phyloP scores from a whole-genome alignment of 257 asterid genomes.

The Rubia yunnanensis region DNA sequence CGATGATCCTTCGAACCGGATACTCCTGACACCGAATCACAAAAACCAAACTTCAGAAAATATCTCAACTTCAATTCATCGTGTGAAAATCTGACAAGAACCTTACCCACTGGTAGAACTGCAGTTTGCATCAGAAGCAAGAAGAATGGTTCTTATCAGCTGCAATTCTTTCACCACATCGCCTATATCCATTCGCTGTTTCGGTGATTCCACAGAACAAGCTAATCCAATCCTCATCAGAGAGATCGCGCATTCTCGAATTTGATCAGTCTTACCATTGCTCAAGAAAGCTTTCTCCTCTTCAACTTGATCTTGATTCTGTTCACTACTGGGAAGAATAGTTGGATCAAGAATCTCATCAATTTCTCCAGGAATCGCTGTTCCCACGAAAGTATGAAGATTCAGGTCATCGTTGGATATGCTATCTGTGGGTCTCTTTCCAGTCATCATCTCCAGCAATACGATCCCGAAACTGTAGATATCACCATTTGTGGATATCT shows the following conservation, averaged over 20 bases:
- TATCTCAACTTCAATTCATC: neutral
- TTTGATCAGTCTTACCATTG: slow-evolving; percentile 12
- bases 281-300: slow-evolving; percentile 10
- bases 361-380: slow-evolving; percentile 5
- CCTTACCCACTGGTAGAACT: slow-evolving; percentile 20
- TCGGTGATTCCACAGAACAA: slow-evolving; percentile 2
- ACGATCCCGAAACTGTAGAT: slow-evolving; percentile 3
- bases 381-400: slow-evolving; percentile 16
- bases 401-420: slow-evolving; percentile 9
- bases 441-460: slow-evolving; percentile 19
- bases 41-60: slow-evolving; percentile 1
- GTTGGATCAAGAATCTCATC: slow-evolving; percentile 17
- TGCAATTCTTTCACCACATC: neutral
- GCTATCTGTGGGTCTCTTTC: slow-evolving; percentile 18
- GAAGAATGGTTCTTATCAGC: slow-evolving; percentile 11
- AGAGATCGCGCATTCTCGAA: slow-evolving; percentile 8
- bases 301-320: slow-evolving; percentile 1
- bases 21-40: slow-evolving; percentile 9
- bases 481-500: slow-evolving; percentile 4
- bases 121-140: slow-evolving; percentile 12
- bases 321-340: neutral
- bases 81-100: neutral
- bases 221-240: slow-evolving; percentile 5
- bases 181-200: neutral
- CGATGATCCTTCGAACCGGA: slow-evolving; percentile 17